Conservation (phyloP, 2,329 filamentous ascomycete genomes). For the Ophiocordyceps polyrhachis-furcata region DNA sequence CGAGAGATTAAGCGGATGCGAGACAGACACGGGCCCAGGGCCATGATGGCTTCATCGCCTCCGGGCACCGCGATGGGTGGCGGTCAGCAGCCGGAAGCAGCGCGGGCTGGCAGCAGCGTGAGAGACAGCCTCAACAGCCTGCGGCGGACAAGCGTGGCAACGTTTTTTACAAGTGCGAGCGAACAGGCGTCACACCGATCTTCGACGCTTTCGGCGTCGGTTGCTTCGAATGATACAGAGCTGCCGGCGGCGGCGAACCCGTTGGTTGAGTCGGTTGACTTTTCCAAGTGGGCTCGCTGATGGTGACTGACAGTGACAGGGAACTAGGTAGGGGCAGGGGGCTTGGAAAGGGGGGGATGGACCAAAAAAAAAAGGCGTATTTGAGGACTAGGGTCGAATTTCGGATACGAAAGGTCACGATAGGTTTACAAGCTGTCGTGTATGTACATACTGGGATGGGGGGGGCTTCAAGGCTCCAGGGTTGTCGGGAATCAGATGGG, state of each 20-base stretch:
- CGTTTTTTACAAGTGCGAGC: conserved; percentile 39
- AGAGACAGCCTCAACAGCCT: conserved; percentile 43
- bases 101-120: conserved; percentile 14
- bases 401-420: background rate
- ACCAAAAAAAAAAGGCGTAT: background rate
- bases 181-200: conserved; percentile 39
- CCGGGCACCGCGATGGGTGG: conserved; percentile 12
- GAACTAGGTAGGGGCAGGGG: no score
- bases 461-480: no score
- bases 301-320: background rate
- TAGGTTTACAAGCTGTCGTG: background rate
- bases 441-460: no score
- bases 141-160: conserved; percentile 44
- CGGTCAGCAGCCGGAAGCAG: conserved; percentile 4
- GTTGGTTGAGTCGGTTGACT: conserved; percentile 19
- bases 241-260: conserved; percentile 15
- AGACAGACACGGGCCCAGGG: conserved; percentile 40
- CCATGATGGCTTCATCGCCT: conserved; percentile 9
- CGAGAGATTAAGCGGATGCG: conserved; percentile 69
- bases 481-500: no score
- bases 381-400: background rate
- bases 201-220: conserved; percentile 33
- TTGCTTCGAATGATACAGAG: conserved; percentile 36
- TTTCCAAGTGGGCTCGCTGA: conserved; percentile 18
- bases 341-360: background rate